Percentiles rank a stretch among this genome's conserved stretches.
Conservation (phyloP, 83 land plant genomes). For the Picea mariana region DNA sequence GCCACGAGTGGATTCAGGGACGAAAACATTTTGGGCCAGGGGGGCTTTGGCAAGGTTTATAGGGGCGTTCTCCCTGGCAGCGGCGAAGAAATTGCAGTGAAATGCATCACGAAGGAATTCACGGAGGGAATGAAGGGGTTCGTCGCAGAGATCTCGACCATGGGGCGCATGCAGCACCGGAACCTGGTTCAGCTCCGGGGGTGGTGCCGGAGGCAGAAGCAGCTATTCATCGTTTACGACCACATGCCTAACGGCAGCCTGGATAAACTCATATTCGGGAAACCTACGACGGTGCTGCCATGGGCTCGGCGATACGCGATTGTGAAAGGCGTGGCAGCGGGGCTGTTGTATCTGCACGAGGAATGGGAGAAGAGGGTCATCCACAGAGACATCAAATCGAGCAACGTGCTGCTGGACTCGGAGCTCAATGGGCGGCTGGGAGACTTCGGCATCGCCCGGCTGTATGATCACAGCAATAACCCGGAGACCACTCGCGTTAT, state of each 20-base stretch:
- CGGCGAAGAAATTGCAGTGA: constrained; percentile 44
- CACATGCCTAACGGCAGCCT: constrained; percentile 62
- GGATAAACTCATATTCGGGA: constrained; percentile 39
- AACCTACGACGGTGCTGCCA: constrained; percentile 1
- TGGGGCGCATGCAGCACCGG: constrained; percentile 45
- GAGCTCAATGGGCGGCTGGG: constrained; percentile 51
- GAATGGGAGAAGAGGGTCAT: constrained; percentile 51
- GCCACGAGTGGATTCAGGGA: constrained; percentile 26
- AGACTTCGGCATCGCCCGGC: constrained; percentile 64
- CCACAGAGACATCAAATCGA: constrained; percentile 68
- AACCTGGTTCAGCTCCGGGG: constrained; percentile 51
- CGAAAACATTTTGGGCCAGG: constrained; percentile 10
- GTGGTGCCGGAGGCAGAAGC: constrained; percentile 35
- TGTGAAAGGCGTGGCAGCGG: constrained; percentile 57
- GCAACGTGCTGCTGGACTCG: constrained; percentile 62
- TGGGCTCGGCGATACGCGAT: constrained; percentile 52
- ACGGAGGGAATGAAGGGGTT: constrained; percentile 48
- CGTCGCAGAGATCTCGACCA: no score
- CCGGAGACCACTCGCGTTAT: constrained; percentile 42
- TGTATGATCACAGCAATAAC: constrained; percentile 40
- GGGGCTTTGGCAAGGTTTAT: constrained; percentile 28
- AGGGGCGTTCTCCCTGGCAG: not conserved
- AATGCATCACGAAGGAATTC: constrained; percentile 54
- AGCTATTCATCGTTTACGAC: constrained; percentile 66
- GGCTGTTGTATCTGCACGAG: constrained; percentile 68